phyloP scores from a whole-genome alignment of 2,329 filamentous ascomycete genomes.

The Mollisiaceae sp. region DNA sequence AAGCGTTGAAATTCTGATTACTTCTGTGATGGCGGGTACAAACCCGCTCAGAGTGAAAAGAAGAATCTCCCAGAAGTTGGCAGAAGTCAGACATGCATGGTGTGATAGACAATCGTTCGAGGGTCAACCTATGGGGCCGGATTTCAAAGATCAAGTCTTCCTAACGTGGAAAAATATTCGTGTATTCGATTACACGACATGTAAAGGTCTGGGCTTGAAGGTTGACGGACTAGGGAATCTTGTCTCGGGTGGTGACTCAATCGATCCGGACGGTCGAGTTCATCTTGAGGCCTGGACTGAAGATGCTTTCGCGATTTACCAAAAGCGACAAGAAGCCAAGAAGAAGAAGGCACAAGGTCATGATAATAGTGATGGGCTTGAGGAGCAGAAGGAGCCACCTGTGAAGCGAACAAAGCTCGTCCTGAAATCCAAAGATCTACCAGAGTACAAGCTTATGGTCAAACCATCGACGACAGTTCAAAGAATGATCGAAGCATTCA shows the following conservation, averaged over 20 bases:
- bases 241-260: slow-evolving; percentile 46
- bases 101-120: slow-evolving; percentile 63
- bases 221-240: slow-evolving; percentile 45
- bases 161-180: slow-evolving; percentile 79
- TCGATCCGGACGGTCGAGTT: slow-evolving; percentile 60
- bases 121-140: slow-evolving; percentile 43
- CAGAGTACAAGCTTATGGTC: slow-evolving; percentile 57
- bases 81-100: slow-evolving; percentile 73
- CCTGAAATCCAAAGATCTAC: slow-evolving; percentile 57
- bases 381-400: slow-evolving; percentile 35
- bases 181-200: slow-evolving; percentile 78
- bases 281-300: slow-evolving; percentile 79
- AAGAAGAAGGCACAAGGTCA: slow-evolving; percentile 18
- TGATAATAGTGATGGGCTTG: slow-evolving; percentile 34
- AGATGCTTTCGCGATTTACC: slow-evolving; percentile 56
- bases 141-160: slow-evolving; percentile 62
- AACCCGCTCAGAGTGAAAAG: slow-evolving; percentile 67
- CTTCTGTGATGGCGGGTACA: slow-evolving; percentile 66
- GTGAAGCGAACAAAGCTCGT: slow-evolving; percentile 53
- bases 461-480: slow-evolving; percentile 62
- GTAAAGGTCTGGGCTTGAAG: slow-evolving; percentile 68
- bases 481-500: slow-evolving; percentile 67
- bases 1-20: slow-evolving; percentile 68
- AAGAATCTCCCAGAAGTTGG: slow-evolving; percentile 69
- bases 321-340: slow-evolving; percentile 25